Evolutionary conservation across 2,329 filamentous ascomycete genomes (phyloP), one percentile per base, ranked within the genome.

Genomic region (Onygenales sp.): DNA sequence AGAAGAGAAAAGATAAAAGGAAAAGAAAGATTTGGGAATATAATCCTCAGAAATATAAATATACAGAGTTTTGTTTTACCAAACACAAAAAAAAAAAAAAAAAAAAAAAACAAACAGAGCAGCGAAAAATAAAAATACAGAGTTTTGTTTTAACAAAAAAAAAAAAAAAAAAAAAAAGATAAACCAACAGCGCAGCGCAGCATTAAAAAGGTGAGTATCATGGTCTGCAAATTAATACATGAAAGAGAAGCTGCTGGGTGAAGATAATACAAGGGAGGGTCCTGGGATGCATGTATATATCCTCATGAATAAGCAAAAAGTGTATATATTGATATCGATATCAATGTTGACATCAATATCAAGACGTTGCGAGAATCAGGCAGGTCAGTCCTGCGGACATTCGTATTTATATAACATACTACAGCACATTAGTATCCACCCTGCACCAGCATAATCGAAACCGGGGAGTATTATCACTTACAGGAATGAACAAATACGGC

Each of bases 401-500:
- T 46, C 36, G 31, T 42, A 32, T 33, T 55, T 53, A 58, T 40
- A 58, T 53, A 11, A 58, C 54, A 33, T 58, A 58, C 56, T 52
- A 17, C 17, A 42, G 11, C 27, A 27, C 21, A 33, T 14, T 11
- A 49, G 27, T 7, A 36, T n/a, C 36, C 5, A 50, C 8, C 10
- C 14, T 5, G n/a, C n/a, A 27, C 4, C 13, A 27, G 14, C 13
- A 34, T 14, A 10, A 39, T 3, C 21, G 6, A 11, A 21, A 13
- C 8, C 6, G 34, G 14, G 8, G 21, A 48, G 34, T 13, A 7
- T 14, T 14, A n/a, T 11, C 17, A 68, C 76, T 73, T 63, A 79
- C 79, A 54, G 88, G 88, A 73, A 94, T 89, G 68, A 94, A 93
- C 52, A 93, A 75, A 68, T 90, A 92, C 42, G 88, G 88, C 52